Conservation (phyloP, 163 green algal genomes). For the Botryococcus braunii region DNA sequence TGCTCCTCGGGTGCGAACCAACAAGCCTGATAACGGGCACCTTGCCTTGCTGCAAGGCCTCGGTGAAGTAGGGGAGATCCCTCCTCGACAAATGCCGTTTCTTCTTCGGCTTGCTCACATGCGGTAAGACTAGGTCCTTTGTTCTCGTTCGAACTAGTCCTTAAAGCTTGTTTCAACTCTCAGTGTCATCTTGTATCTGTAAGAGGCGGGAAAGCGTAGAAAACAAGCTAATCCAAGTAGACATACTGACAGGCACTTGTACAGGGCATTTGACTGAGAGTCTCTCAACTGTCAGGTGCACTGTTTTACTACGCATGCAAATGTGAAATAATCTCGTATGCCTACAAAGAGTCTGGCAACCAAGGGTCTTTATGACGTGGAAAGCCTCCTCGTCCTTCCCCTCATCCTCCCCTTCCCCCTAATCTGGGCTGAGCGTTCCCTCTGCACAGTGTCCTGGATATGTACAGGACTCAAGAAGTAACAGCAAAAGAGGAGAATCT, state of each 20-base stretch:
- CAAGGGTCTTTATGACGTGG: not conserved
- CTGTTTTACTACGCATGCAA: not conserved
- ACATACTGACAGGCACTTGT: too few species aligned
- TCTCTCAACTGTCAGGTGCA: not conserved
- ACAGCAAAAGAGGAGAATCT: not conserved
- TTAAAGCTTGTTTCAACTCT: not conserved
- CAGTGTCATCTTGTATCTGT: not conserved
- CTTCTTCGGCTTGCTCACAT: conserved; percentile 66
- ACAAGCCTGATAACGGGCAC: too few species aligned
- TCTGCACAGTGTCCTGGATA: not conserved
- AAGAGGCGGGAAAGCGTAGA: not conserved
- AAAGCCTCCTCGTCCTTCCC: not conserved
- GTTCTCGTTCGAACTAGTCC: not conserved
- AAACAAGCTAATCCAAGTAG: not conserved
- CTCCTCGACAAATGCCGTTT: conserved; percentile 55
- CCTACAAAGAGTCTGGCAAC: too few species aligned
- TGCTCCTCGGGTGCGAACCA: too few species aligned
- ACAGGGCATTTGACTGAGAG: too few species aligned
- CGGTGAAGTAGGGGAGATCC: conserved; percentile 59
- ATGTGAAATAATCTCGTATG: too few species aligned
- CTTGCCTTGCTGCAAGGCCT: too few species aligned
- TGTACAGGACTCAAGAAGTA: not conserved
- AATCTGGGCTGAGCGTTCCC: not conserved
- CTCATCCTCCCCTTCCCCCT: not conserved
- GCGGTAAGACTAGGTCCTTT: conserved; percentile 5